Evolutionary conservation across 805 yeast species (phyloP).

Genomic region (Pichia kluyveri): DNA sequence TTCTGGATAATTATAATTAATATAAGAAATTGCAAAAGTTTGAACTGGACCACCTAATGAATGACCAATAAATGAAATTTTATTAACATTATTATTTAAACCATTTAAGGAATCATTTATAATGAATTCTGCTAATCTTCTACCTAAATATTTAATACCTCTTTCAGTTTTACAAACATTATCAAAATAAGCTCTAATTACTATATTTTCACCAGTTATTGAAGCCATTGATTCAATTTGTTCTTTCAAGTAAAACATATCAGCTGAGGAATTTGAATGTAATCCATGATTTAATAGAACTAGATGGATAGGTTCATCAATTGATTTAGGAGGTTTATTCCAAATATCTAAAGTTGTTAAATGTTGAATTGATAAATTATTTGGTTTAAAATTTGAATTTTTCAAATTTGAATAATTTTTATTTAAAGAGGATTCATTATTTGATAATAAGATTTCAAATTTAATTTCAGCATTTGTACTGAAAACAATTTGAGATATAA

Average conservation of each 20-base stretch:
- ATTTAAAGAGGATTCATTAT: constrained; percentile 30
- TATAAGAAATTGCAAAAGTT: constrained; percentile 80
- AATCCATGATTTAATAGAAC: constrained; percentile 87
- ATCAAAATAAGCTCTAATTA: constrained; percentile 75
- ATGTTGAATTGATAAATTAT: constrained; percentile 35
- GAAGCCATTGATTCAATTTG: constrained; percentile 45
- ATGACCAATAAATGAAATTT: constrained; percentile 84
- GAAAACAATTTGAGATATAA: constrained; percentile 72
- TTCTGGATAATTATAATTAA: constrained; percentile 58
- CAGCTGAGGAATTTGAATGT: constrained; percentile 84
- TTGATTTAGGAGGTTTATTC: constrained; percentile 53
- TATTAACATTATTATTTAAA: constrained; percentile 16
- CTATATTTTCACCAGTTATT: constrained; percentile 50
- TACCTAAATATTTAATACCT: constrained; percentile 80
- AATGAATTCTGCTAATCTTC: constrained; percentile 67
- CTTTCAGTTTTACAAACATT: constrained; percentile 84
- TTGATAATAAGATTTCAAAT: constrained; percentile 52
- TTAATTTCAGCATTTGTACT: constrained; percentile 58
- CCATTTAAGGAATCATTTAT: constrained; percentile 35
- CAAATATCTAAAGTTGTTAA: constrained; percentile 64
- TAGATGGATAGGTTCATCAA: constrained; percentile 58
- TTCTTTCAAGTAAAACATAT: constrained; percentile 82
- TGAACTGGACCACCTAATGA: constrained; percentile 91
- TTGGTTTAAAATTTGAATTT: constrained; percentile 7
- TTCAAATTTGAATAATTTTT: constrained; percentile 21